Percentiles rank a stretch among this genome's conserved stretches.
Conservation (phyloP, 2,329 filamentous ascomycete genomes). For the Paramyrothecium sp. region DNA sequence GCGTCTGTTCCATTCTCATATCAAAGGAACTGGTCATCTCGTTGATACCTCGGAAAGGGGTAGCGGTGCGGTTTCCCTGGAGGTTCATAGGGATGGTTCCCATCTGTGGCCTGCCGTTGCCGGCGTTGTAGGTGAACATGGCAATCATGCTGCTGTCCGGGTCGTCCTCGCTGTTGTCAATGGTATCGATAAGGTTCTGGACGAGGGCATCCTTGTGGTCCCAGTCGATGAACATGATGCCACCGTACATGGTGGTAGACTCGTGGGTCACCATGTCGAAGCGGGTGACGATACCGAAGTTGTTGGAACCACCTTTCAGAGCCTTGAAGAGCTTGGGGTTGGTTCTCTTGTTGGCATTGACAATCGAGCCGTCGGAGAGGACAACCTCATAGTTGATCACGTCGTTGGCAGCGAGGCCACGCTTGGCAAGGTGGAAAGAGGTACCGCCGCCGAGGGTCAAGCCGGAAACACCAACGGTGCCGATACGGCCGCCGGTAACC, state of each 20-base stretch:
- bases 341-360: not conserved
- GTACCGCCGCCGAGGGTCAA: not conserved
- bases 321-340: not conserved
- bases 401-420: not conserved
- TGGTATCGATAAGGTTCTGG: not conserved
- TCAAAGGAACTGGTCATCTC: not conserved
- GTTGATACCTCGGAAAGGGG: not conserved
- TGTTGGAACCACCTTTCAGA: not conserved
- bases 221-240: not conserved
- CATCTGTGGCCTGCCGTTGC: not conserved
- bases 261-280: not conserved
- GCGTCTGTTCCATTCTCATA: not conserved
- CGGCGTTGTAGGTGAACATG: not conserved
- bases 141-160: not conserved
- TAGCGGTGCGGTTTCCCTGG: not conserved
- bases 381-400: constrained; percentile 1
- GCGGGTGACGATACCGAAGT: constrained; percentile 1
- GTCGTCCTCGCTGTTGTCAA: not conserved
- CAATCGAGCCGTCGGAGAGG: not conserved
- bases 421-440: not conserved
- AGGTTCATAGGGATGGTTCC: not conserved
- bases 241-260: not conserved
- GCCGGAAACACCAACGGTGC: not conserved
- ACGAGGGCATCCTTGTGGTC: not conserved
- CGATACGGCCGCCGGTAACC: not conserved